A percentile compares a stretch with the other conserved stretches of the same genome.
Evolutionary conservation across 2,329 filamentous ascomycete species (phyloP).

Genomic region (Plectosphaerella cucumerina): DNA sequence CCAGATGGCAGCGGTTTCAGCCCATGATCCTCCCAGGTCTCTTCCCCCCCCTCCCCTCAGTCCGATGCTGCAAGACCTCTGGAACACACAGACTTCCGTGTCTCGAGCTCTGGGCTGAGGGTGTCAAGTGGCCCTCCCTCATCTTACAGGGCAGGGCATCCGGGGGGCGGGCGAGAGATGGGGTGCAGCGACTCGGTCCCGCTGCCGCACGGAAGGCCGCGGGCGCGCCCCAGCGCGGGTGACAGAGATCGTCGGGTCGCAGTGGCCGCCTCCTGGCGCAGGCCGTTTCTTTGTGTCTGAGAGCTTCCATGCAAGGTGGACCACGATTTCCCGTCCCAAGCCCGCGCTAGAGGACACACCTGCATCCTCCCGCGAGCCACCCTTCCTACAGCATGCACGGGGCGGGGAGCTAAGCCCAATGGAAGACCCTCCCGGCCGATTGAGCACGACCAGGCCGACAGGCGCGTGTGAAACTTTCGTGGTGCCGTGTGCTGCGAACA

Average conservation of each 20-base stretch:
- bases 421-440: too few species aligned
- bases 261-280: not conserved
- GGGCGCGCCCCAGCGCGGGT: not conserved
- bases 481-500: too few species aligned
- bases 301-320: not conserved
- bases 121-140: not conserved
- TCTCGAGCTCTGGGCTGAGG: constrained; percentile 6
- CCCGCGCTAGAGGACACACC: not conserved
- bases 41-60: too few species aligned
- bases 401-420: not conserved
- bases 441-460: too few species aligned
- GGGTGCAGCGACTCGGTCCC: not conserved
- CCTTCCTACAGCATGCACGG: not conserved
- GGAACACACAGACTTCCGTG: not conserved
- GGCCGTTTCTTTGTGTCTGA: not conserved
- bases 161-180: not conserved
- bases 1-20: too few species aligned
- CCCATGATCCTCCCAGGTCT: too few species aligned
- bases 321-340: not conserved
- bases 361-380: not conserved
- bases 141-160: not conserved
- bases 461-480: too few species aligned
- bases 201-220: not conserved
- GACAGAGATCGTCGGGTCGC: not conserved
- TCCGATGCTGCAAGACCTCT: too few species aligned